Evolutionary conservation across 345 rosid species (phyloP).

Genomic region (Camelina sativa): DNA sequence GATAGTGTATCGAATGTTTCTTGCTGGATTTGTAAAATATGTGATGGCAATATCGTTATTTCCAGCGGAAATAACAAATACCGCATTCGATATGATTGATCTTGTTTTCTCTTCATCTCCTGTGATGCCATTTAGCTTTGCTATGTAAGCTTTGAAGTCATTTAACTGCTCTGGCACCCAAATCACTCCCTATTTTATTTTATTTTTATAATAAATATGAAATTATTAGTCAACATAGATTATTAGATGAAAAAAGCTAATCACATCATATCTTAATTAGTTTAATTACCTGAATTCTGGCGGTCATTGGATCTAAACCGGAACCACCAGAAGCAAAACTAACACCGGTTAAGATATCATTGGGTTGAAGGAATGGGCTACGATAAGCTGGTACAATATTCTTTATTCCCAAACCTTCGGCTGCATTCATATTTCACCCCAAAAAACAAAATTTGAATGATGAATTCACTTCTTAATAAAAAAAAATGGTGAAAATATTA

Average conservation of each 20-base stretch:
- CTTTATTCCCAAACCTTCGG: conserved; percentile 44
- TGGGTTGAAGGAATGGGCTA: conserved; percentile 33
- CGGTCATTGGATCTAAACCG: conserved; percentile 43
- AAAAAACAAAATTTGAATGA: background rate
- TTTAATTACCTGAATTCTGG: conserved; percentile 33
- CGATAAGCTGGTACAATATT: conserved; percentile 40
- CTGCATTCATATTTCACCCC: conserved; percentile 28
- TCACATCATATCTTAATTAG: background rate
- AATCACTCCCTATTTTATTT: conserved; percentile 44
- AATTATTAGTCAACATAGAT: background rate
- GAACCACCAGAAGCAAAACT: conserved; percentile 47
- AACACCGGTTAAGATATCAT: conserved; percentile 44
- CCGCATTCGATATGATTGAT: conserved; percentile 46
- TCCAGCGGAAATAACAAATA: conserved; percentile 52
- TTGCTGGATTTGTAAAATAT: conserved; percentile 41
- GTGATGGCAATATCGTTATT: conserved; percentile 66
- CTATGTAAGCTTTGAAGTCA: conserved; percentile 56
- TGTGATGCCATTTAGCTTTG: conserved; percentile 43
- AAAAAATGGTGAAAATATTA: background rate
- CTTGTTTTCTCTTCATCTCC: conserved; percentile 54
- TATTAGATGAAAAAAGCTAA: background rate
- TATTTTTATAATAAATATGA: conserved; percentile 14
- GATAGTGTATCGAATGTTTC: conserved; percentile 45
- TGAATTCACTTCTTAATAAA: background rate
- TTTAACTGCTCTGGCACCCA: conserved; percentile 58